Evolutionary conservation across 768 basidiomycete species (phyloP).

Genomic region (Hortiboletus campestris): DNA sequence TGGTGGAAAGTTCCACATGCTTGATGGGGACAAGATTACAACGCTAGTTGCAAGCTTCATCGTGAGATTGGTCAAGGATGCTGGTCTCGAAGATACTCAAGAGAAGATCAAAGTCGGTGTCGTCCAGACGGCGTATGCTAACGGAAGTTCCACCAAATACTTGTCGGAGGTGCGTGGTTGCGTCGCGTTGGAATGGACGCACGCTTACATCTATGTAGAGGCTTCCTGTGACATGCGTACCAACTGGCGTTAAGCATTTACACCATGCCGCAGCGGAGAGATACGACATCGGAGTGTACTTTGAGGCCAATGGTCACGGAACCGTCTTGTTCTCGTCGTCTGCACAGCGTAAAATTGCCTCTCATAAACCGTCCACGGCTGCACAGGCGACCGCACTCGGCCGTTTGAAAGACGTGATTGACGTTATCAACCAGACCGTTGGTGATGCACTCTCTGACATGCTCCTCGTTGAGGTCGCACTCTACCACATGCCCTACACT

Average conservation of each 20-base stretch:
- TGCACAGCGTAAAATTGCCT: constrained; percentile 59
- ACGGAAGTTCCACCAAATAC: constrained; percentile 94
- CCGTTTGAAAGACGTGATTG: constrained; percentile 72
- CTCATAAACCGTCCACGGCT: constrained; percentile 72
- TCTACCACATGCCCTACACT: constrained; percentile 84
- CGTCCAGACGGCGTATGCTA: constrained; percentile 98
- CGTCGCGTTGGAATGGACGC: not conserved
- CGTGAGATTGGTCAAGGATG: constrained; percentile 80
- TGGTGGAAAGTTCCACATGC: constrained; percentile 75
- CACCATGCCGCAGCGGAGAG: constrained; percentile 94
- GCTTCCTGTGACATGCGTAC: constrained; percentile 90
- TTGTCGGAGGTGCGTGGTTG: constrained; percentile 61
- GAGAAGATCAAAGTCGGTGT: constrained; percentile 79
- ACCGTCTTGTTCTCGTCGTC: constrained; percentile 90
- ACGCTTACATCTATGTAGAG: constrained; percentile 49
- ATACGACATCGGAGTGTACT: constrained; percentile 96
- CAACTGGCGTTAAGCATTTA: constrained; percentile 96
- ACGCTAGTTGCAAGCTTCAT: constrained; percentile 91
- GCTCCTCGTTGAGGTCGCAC: constrained; percentile 90
- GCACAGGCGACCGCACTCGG: constrained; percentile 79
- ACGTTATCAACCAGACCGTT: constrained; percentile 96
- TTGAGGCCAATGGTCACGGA: constrained; percentile 98
- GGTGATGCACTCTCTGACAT: constrained; percentile 96
- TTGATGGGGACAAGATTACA: constrained; percentile 99
- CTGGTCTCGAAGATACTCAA: constrained; percentile 65